phyloP scores from a whole-genome alignment of 108 stramenopile species.

The Schizochytrium sp. region DNA sequence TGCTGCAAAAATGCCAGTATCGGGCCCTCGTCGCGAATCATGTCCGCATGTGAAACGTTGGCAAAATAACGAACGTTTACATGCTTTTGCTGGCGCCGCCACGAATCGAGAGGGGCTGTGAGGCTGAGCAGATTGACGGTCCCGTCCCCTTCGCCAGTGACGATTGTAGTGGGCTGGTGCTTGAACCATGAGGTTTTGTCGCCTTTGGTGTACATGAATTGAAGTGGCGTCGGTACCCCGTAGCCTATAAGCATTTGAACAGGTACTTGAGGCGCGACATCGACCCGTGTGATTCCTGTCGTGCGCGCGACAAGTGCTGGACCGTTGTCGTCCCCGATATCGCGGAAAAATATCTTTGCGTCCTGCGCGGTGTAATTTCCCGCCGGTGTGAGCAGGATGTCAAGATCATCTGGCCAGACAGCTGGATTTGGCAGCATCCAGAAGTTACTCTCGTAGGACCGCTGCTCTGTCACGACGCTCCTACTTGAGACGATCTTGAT shows the following conservation, averaged over 20 bases:
- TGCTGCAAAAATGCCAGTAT: too few species aligned
- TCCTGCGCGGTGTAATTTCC: background rate
- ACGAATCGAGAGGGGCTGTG: background rate
- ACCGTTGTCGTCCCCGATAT: background rate
- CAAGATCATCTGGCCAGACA: background rate
- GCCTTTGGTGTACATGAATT: background rate
- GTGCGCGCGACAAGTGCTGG: background rate
- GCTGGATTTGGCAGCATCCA: conserved; percentile 19
- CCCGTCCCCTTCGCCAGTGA: background rate
- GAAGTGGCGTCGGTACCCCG: background rate
- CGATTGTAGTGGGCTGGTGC: background rate
- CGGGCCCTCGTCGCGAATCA: background rate
- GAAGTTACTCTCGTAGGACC: conserved; percentile 27
- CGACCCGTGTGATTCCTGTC: background rate
- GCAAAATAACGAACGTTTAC: background rate
- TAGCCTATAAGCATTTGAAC: background rate
- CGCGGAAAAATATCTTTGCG: background rate
- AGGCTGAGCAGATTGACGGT: background rate
- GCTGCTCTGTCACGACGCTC: conserved; percentile 15
- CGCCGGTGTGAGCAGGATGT: background rate
- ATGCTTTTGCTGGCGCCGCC: background rate
- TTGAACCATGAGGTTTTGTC: background rate
- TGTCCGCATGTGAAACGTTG: background rate
- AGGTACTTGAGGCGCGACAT: background rate
- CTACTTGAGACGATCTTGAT: background rate